These are phyloP conservation scores for Chaetomium fimeti DNA, from an alignment of 495 filamentous ascomycete genomes.

Conservation along the genomic window DNA sequence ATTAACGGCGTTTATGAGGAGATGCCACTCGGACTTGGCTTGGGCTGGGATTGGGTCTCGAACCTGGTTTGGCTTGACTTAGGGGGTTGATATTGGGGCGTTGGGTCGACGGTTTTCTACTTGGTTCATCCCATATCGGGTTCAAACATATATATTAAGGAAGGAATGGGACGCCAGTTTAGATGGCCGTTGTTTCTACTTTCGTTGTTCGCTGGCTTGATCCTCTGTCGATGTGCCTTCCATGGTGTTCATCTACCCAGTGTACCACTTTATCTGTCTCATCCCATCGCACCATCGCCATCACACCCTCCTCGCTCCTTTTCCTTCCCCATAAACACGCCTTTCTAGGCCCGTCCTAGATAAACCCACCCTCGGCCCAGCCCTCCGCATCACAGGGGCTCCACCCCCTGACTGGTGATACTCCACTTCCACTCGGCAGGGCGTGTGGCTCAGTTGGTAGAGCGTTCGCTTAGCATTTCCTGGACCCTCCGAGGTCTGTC, in stretches of 20 bases:
- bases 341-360: no score
- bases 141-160: not conserved
- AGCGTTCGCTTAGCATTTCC: slow-evolving; percentile 25
- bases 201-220: no score
- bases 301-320: not conserved
- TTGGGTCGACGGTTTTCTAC: not conserved
- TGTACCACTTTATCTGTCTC: no score
- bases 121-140: not conserved
- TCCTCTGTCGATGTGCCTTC: no score
- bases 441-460: slow-evolving; percentile 27
- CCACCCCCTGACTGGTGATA: not conserved
- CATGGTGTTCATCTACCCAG: no score
- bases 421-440: slow-evolving; percentile 1
- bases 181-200: no score
- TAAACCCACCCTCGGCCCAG: not conserved
- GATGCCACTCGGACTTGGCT: not conserved
- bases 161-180: no score
- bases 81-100: not conserved
- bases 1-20: not conserved
- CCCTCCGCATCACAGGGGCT: slow-evolving; percentile 3
- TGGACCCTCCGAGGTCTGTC: not conserved
- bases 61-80: not conserved
- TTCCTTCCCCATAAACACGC: not conserved
- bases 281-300: not conserved
- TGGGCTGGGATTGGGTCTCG: slow-evolving; percentile 1